phyloP scores from a whole-genome alignment of 2,329 filamentous ascomycete genomes.

The Ceratocystis cacaofunesta region DNA sequence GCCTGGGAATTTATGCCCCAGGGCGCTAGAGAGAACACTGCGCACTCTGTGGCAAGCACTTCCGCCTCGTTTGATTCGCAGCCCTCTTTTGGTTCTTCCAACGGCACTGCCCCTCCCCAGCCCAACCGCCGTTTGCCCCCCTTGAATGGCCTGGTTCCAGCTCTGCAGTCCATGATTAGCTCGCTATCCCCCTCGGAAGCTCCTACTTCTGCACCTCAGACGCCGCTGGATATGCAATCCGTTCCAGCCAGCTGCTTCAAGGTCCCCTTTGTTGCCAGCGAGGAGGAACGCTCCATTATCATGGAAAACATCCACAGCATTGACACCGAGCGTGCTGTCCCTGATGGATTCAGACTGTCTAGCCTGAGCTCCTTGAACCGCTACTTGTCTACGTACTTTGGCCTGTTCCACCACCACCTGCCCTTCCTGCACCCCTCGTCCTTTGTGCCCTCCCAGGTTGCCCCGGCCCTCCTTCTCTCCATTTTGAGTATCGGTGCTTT shows the following conservation, averaged over 20 bases:
- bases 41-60: slow-evolving; percentile 55
- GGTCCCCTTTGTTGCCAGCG: slow-evolving; percentile 66
- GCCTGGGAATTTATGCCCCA: slow-evolving; percentile 76
- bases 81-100: slow-evolving; percentile 44
- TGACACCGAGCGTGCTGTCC: slow-evolving; percentile 68
- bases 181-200: slow-evolving; percentile 46
- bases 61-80: slow-evolving; percentile 55
- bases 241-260: slow-evolving; percentile 30
- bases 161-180: slow-evolving; percentile 57
- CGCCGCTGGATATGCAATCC: slow-evolving; percentile 19
- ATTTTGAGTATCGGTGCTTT: slow-evolving; percentile 90
- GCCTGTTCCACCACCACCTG: slow-evolving; percentile 89
- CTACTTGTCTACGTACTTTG: slow-evolving; percentile 91
- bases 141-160: slow-evolving; percentile 45
- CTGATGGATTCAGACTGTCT: slow-evolving; percentile 81
- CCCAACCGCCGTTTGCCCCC: slow-evolving; percentile 47
- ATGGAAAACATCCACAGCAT: slow-evolving; percentile 71
- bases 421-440: slow-evolving; percentile 90
- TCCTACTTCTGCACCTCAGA: slow-evolving; percentile 30
- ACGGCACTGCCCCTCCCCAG: slow-evolving; percentile 40
- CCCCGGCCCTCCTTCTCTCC: slow-evolving; percentile 71
- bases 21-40: slow-evolving; percentile 50
- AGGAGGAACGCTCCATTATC: slow-evolving; percentile 74
- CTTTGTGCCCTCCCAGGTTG: slow-evolving; percentile 65
- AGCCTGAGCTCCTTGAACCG: slow-evolving; percentile 69